Percentiles rank a stretch among this genome's conserved stretches.
phyloP scores from a whole-genome alignment of 1,284 basidiomycete species.

The Erythrobasidium hasegawianum region DNA sequence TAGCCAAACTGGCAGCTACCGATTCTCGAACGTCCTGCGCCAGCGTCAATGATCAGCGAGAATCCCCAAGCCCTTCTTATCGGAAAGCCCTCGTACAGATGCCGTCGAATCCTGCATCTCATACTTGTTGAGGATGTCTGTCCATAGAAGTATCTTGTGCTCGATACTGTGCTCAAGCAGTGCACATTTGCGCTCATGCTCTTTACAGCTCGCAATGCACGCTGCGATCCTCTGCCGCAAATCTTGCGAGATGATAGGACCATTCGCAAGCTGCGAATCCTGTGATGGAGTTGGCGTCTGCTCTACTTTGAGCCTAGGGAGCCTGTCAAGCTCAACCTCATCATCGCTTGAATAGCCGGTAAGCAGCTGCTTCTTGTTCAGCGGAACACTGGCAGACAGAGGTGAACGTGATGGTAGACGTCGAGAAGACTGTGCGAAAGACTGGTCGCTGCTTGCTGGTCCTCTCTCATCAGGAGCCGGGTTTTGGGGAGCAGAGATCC shows the following conservation, averaged over 20 bases:
- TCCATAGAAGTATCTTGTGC: conserved; percentile 33
- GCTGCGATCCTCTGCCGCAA: conserved; percentile 6
- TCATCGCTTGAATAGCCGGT: too few species aligned
- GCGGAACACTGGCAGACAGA: too few species aligned
- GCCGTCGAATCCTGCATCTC: conserved; percentile 27
- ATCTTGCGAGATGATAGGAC: conserved; percentile 8
- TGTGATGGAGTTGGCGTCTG: conserved; percentile 7
- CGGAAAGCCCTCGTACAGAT: background rate
- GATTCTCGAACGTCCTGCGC: conserved; percentile 17
- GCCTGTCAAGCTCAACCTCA: too few species aligned
- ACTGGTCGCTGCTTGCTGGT: too few species aligned
- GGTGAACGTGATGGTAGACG: too few species aligned
- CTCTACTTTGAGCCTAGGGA: background rate
- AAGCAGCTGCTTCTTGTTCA: too few species aligned
- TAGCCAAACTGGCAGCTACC: background rate
- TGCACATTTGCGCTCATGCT: conserved; percentile 31
- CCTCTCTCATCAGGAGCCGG: too few species aligned
- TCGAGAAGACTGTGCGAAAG: too few species aligned
- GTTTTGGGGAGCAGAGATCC: conserved; percentile 18
- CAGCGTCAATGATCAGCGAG: background rate
- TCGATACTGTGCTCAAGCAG: conserved; percentile 33
- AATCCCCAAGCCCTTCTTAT: background rate
- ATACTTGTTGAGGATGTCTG: conserved; percentile 27
- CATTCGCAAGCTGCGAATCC: background rate
- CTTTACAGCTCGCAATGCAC: conserved; percentile 14